Evolutionary conservation across 805 yeast genomes (phyloP).

Genomic region (Saccharomycopsis sp.): DNA sequence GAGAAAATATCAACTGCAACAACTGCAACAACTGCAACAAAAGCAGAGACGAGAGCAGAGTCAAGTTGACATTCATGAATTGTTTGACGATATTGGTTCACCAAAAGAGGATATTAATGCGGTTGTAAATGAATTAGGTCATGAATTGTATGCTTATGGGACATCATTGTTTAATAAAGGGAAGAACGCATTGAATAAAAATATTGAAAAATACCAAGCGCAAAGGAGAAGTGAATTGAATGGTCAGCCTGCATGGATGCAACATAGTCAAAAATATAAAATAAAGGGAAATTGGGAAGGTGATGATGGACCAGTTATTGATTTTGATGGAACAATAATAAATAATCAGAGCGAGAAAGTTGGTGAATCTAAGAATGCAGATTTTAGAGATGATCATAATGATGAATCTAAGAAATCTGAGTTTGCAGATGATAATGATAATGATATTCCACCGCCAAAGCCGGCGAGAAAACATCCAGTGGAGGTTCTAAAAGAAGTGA

Average conservation of each 20-base stretch:
- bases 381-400: background rate
- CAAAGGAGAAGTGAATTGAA: conserved; percentile 23
- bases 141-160: conserved; percentile 26
- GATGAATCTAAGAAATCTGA: background rate
- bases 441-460: background rate
- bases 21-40: background rate
- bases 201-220: conserved; percentile 21
- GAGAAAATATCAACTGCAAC: background rate
- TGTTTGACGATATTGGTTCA: conserved; percentile 12
- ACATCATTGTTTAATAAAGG: conserved; percentile 28
- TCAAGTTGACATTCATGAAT: conserved; percentile 16
- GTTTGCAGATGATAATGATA: background rate
- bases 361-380: background rate
- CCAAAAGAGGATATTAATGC: conserved; percentile 11
- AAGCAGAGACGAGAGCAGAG: background rate
- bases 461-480: conserved; percentile 5
- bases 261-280: conserved; percentile 43
- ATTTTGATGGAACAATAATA: conserved; percentile 20
- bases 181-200: conserved; percentile 27
- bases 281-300: conserved; percentile 35
- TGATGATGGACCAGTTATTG: conserved; percentile 34
- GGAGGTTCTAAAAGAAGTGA: background rate
- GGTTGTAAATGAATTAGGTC: conserved; percentile 13
- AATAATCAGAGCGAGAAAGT: background rate
- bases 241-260: conserved; percentile 71